These are phyloP conservation scores for Gnaphalium uliginosum DNA, from an alignment of 129 eudicot species.

Conservation along the genomic window DNA sequence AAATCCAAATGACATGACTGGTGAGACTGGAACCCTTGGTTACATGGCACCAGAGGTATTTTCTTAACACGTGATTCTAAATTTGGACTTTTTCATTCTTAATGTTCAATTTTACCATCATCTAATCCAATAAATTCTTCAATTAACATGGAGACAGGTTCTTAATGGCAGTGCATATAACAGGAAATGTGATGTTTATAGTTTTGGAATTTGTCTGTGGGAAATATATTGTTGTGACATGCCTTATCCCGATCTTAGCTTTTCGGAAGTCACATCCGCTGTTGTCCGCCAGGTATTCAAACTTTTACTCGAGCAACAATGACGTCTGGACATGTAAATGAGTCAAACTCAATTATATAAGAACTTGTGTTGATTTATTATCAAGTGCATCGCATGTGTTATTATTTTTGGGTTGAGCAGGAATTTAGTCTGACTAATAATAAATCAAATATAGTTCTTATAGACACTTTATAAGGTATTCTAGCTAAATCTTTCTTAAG, in stretches of 20 bases:
- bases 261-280: conserved; percentile 91
- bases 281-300: conserved; percentile 81
- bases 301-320: not conserved
- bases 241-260: conserved; percentile 96
- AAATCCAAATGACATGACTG: conserved; percentile 75
- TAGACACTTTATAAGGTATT: not conserved
- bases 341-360: not conserved
- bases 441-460: not conserved
- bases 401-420: not conserved
- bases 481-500: not conserved
- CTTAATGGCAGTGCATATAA: conserved; percentile 81
- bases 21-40: conserved; percentile 76
- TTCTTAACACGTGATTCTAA: not conserved
- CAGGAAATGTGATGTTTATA: conserved; percentile 86
- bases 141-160: conserved; percentile 47
- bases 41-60: conserved; percentile 83
- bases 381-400: not conserved
- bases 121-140: not conserved
- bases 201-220: conserved; percentile 91
- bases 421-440: not conserved
- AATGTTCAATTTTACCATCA: not conserved
- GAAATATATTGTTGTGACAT: conserved; percentile 94
- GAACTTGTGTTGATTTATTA: not conserved
- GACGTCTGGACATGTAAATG: not conserved
- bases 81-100: not conserved